These are phyloP conservation scores for Sporothrix protearum DNA, from an alignment of 2,329 filamentous ascomycete genomes.

Conservation along the genomic window DNA sequence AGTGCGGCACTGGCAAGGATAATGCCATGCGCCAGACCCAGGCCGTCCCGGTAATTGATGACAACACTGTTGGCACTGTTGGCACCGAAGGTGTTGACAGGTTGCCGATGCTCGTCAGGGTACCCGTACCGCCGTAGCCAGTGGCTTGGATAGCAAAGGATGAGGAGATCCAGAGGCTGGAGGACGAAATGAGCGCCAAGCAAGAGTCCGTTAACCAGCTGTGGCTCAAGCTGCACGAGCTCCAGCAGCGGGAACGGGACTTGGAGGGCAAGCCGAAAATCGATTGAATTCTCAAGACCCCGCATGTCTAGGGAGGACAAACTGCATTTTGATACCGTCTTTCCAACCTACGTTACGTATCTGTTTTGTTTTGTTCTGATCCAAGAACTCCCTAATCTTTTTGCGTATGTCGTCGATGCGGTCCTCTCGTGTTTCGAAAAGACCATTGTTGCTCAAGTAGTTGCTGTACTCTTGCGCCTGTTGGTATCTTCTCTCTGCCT, in stretches of 20 bases:
- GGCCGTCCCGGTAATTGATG: no score
- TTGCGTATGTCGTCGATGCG: neutral
- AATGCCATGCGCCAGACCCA: no score
- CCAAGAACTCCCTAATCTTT: neutral
- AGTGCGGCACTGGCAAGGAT: conserved; percentile 30
- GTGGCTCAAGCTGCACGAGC: conserved; percentile 6
- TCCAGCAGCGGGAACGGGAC: neutral
- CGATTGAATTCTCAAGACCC: neutral
- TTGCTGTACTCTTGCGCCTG: neutral
- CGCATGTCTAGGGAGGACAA: neutral
- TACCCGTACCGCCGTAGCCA: no score
- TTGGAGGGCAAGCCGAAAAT: neutral
- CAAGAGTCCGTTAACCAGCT: neutral
- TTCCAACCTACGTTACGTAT: neutral
- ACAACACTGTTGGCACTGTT: no score
- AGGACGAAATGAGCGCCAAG: neutral
- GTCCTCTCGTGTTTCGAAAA: conserved; percentile 14
- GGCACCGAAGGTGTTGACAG: no score
- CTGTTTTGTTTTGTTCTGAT: neutral
- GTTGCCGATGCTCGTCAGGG: no score
- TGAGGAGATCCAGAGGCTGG: no score
- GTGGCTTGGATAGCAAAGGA: no score
- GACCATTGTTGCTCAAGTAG: conserved; percentile 10
- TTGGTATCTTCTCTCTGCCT: conserved; percentile 10
- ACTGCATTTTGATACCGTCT: neutral